These are phyloP conservation scores for Zygoascus biomembranicola DNA, from an alignment of 805 yeast species.

Conservation along the genomic window DNA sequence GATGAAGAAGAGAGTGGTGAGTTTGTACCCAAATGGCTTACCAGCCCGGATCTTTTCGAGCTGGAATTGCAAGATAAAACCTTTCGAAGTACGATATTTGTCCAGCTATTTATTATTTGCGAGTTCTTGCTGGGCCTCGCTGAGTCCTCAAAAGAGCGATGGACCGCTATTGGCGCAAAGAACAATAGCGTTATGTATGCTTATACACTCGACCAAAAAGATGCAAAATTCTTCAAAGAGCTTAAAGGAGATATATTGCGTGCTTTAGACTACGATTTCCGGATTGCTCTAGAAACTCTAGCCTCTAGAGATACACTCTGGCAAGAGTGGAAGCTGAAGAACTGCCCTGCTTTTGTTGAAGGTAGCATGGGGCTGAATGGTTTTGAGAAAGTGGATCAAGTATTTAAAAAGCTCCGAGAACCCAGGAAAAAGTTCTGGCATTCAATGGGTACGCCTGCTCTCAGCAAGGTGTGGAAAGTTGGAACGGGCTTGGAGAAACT, in stretches of 20 bases:
- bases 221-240: slow-evolving; percentile 14
- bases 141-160: slow-evolving; percentile 6
- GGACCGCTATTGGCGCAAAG: slow-evolving; percentile 8
- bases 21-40: slow-evolving; percentile 31
- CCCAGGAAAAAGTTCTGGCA: slow-evolving; percentile 22
- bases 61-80: slow-evolving; percentile 25
- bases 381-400: slow-evolving; percentile 5
- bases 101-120: slow-evolving; percentile 24
- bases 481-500: slow-evolving; percentile 34
- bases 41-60: slow-evolving; percentile 25
- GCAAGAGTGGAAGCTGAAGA: slow-evolving; percentile 27
- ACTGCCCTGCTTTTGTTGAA: slow-evolving; percentile 24
- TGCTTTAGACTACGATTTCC: slow-evolving; percentile 3
- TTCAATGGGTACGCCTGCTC: slow-evolving; percentile 26
- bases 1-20: slow-evolving; percentile 8
- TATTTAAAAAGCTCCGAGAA: slow-evolving; percentile 4
- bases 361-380: slow-evolving; percentile 7
- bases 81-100: slow-evolving; percentile 24
- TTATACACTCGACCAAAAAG: slow-evolving; percentile 12
- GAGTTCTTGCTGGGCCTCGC: slow-evolving; percentile 22
- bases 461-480: slow-evolving; percentile 32
- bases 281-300: slow-evolving; percentile 13
- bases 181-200: slow-evolving; percentile 20
- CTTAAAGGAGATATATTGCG: slow-evolving; percentile 12
- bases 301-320: slow-evolving; percentile 23